Evolutionary conservation across 1,284 basidiomycete species (phyloP).

Genomic region (Ceratobasidium sp.): DNA sequence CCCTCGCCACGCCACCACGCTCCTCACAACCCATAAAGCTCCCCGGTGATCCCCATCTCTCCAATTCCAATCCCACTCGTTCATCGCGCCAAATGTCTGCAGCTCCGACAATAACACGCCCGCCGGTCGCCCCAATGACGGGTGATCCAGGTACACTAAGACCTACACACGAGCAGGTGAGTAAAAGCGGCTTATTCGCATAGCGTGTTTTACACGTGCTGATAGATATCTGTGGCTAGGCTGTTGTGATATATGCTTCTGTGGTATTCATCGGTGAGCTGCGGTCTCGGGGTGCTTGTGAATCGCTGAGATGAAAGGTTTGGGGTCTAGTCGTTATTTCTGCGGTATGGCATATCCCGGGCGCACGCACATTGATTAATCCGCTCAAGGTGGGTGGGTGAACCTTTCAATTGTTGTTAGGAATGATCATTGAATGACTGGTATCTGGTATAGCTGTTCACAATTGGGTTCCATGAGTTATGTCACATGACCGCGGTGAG

Average conservation of each 20-base stretch:
- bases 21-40: conserved; percentile 32
- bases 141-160: conserved; percentile 5
- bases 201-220: conserved; percentile 40
- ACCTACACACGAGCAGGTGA: conserved; percentile 41
- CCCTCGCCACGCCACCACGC: conserved; percentile 24
- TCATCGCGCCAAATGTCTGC: conserved; percentile 14
- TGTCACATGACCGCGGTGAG: conserved; percentile 78
- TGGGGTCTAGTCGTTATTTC: conserved; percentile 67
- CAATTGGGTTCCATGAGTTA: conserved; percentile 84
- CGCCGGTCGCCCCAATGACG: conserved; percentile 33
- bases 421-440: not conserved
- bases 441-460: conserved; percentile 60
- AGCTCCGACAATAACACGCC: conserved; percentile 33
- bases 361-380: conserved; percentile 44
- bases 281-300: conserved; percentile 35
- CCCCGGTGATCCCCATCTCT: not conserved
- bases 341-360: conserved; percentile 46
- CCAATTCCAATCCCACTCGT: not conserved
- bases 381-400: conserved; percentile 63
- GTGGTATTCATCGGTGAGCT: conserved; percentile 64
- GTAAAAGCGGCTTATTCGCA: not conserved
- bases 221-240: conserved; percentile 29
- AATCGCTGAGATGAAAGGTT: conserved; percentile 50
- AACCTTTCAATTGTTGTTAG: not conserved
- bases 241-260: conserved; percentile 42